These are phyloP conservation scores for Fusarium oxysporum DNA, from an alignment of 2,329 filamentous ascomycete species.

Conservation along the genomic window DNA sequence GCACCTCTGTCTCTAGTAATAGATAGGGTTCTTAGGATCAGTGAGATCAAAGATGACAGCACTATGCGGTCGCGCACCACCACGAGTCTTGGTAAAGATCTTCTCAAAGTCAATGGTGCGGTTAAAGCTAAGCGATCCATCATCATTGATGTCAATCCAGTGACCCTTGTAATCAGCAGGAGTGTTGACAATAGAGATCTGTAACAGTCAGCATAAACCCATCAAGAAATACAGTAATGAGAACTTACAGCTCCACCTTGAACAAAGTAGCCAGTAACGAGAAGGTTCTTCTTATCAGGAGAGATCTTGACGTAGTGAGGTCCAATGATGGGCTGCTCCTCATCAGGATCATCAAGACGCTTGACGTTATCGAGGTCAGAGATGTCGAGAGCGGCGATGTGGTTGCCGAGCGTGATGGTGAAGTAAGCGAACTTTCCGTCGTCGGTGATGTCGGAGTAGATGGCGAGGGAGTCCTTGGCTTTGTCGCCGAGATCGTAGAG, in stretches of 20 bases:
- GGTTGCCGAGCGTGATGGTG: conserved; percentile 70
- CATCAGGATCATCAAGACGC: conserved; percentile 70
- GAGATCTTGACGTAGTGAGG: conserved; percentile 74
- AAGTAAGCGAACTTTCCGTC: conserved; percentile 70
- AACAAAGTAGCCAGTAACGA: conserved; percentile 75
- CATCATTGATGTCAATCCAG: conserved; percentile 68
- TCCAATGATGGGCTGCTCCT: conserved; percentile 68
- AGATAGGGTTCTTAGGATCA: conserved; percentile 63
- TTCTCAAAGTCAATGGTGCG: conserved; percentile 67
- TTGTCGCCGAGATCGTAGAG: conserved; percentile 69
- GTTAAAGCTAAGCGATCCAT: conserved; percentile 70
- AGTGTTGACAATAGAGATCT: conserved; percentile 69
- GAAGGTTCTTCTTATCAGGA: conserved; percentile 72
- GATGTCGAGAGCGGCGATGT: conserved; percentile 54
- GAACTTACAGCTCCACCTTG: conserved; percentile 64
- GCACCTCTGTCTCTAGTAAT: too few species aligned
- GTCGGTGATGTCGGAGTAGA: conserved; percentile 69
- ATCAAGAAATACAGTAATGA: accelerated
- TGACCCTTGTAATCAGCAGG: conserved; percentile 71
- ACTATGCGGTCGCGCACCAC: conserved; percentile 69
- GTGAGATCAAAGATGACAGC: conserved; percentile 67
- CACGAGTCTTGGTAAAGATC: conserved; percentile 62
- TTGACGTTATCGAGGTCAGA: conserved; percentile 69
- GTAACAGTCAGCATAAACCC: neutral
- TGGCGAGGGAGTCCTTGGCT: conserved; percentile 66